Base-by-base conservation (phyloP, 2,329 filamentous ascomycete genomes). In the Aphanocladium album region DNA sequence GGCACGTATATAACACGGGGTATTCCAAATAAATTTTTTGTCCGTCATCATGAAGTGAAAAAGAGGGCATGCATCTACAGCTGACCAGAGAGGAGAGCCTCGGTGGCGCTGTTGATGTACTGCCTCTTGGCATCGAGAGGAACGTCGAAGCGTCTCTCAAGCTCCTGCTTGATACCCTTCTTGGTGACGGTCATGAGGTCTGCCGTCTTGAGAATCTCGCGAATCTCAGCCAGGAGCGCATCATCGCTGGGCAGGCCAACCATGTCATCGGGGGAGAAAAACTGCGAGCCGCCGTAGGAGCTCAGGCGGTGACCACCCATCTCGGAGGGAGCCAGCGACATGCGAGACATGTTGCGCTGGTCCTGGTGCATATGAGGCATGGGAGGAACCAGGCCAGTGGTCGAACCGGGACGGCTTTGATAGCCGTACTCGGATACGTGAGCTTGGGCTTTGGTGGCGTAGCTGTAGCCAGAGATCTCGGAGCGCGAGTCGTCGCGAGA, bases 131-230 rank as follows among this genome's bases (percentile, higher is more conserved):
- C 81, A 72, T 98, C 93, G 62, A 99, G 83, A 62, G 87, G 85
- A 64, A 96, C 87, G 63, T 90, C 90, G 71, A 99, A 99, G 64
- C 93, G 85, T 70, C 87, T 86, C 81, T 99, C 95, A 61, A 99
- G 79, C 79, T 99, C 95, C 67, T 85, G 78, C 83, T 98, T 98
- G 76, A 99, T 90, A 68, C 90, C 91, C 85, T 99, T 99, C 86
- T 99, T 99, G 66, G 95, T 99, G 47, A 99, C 91, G 5, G 86
- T 93, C 95, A 99, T 99, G 71, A 99, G 78, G 76, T 99, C 95
- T 2, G 92, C 93, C 14, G 89, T 96, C 67, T 88, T 85, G 64
- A 99, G 79, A 64, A 99, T 96, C 70, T 97, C 92, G 56, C 95
- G 85, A 68, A 99, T 99, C 81, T 99, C 95, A 0, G 91, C 88